Percentiles rank a stretch among this genome's conserved stretches.
Evolutionary conservation across 2,329 filamentous ascomycete species (phyloP).

Genomic region (Ophiosphaerella narmari): DNA sequence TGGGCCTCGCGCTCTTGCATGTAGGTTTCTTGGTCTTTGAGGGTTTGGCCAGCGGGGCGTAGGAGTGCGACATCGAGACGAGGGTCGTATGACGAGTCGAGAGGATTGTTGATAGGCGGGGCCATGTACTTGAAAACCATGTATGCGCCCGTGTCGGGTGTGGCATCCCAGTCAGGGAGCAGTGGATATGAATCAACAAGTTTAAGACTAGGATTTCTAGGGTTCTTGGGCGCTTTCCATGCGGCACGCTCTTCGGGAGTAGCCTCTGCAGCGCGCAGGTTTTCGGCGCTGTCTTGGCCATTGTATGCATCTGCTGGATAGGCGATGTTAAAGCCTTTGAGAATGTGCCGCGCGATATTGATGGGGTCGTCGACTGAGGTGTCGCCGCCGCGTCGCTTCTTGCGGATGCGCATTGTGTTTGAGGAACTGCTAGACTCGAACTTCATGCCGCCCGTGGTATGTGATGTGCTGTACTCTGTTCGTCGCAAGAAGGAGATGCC

Average conservation of each 20-base stretch:
- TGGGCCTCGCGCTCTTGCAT: slow-evolving; percentile 49
- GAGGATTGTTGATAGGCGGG: slow-evolving; percentile 57
- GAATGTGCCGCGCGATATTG: slow-evolving; percentile 64
- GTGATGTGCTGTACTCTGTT: slow-evolving; percentile 86
- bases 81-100: slow-evolving; percentile 57
- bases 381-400: slow-evolving; percentile 44
- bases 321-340: slow-evolving; percentile 68
- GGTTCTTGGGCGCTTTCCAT: slow-evolving; percentile 65
- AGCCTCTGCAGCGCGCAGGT: slow-evolving; percentile 58
- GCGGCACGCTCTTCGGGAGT: slow-evolving; percentile 61
- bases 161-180: slow-evolving; percentile 64
- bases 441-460: slow-evolving; percentile 47
- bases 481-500: slow-evolving; percentile 92
- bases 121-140: slow-evolving; percentile 66
- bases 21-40: slow-evolving; percentile 57
- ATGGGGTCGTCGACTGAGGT: slow-evolving; percentile 61
- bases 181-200: slow-evolving; percentile 65
- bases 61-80: slow-evolving; percentile 64
- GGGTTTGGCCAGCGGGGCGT: slow-evolving; percentile 58
- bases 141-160: slow-evolving; percentile 63
- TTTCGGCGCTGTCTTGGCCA: slow-evolving; percentile 64
- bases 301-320: slow-evolving; percentile 68
- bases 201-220: slow-evolving; percentile 60
- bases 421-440: slow-evolving; percentile 59
- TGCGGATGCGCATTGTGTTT: slow-evolving; percentile 47